Percentiles rank a stretch among this genome's conserved stretches.
Evolutionary conservation across 768 basidiomycete species (phyloP).

Genomic region (Amanita polypyramis): DNA sequence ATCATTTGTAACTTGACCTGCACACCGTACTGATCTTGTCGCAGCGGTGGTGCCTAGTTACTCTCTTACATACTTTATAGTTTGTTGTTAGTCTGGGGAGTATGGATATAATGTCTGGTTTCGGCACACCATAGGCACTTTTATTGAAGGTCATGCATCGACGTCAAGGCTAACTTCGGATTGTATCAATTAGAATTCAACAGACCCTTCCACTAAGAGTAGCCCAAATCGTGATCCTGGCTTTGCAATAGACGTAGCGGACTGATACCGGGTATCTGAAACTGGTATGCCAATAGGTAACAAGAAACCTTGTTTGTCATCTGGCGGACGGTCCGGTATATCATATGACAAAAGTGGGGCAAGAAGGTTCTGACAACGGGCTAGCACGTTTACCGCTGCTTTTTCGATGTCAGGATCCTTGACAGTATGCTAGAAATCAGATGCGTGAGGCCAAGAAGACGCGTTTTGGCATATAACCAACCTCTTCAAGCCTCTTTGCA

Average conservation of each 20-base stretch:
- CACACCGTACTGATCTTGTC: slow-evolving; percentile 15
- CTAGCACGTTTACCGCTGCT: background rate
- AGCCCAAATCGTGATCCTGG: slow-evolving; percentile 69
- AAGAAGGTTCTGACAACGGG: slow-evolving; percentile 48
- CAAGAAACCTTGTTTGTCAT: slow-evolving; percentile 26
- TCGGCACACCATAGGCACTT: background rate
- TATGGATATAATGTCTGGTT: background rate
- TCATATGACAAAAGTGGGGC: slow-evolving; percentile 40
- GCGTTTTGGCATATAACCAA: slow-evolving; percentile 11
- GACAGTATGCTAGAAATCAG: slow-evolving; percentile 1
- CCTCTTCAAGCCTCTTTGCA: slow-evolving; percentile 16
- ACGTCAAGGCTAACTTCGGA: slow-evolving; percentile 7
- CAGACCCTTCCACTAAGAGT: slow-evolving; percentile 46
- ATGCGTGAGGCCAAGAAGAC: slow-evolving; percentile 7
- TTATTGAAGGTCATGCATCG: background rate
- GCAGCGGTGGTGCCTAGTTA: slow-evolving; percentile 65
- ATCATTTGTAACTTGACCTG: background rate
- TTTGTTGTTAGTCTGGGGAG: background rate
- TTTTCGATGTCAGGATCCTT: background rate
- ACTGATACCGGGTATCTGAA: slow-evolving; percentile 42
- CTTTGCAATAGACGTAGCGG: slow-evolving; percentile 56
- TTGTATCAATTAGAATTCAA: slow-evolving; percentile 8
- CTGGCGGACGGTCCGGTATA: slow-evolving; percentile 14
- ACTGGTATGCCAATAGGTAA: slow-evolving; percentile 43
- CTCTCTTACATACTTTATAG: background rate